phyloP scores from a whole-genome alignment of 2,329 filamentous ascomycete species.

The Phialophora chinensis region DNA sequence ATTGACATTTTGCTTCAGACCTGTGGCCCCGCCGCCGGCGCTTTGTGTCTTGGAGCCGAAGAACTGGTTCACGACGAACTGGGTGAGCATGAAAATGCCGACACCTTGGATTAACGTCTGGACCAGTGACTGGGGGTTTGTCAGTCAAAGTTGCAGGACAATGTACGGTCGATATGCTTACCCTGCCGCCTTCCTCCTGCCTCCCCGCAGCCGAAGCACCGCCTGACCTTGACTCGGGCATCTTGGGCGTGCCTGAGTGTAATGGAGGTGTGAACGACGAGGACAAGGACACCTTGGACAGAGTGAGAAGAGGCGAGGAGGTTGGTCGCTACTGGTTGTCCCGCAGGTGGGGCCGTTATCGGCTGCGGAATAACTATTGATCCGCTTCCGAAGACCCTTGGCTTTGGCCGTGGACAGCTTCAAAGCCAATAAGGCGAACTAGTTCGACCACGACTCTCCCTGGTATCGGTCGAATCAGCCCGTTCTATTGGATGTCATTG shows the following conservation, averaged over 20 bases:
- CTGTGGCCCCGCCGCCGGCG: conserved; percentile 32
- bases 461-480: neutral
- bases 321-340: neutral
- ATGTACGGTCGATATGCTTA: neutral
- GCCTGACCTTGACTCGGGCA: conserved; percentile 34
- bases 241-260: conserved; percentile 18
- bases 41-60: conserved; percentile 49
- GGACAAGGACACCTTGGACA: neutral
- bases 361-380: neutral
- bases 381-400: neutral
- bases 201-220: conserved; percentile 24
- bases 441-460: conserved; percentile 20
- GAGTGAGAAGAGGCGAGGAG: conserved; percentile 6
- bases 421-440: conserved; percentile 16
- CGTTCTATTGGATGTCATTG: conserved; percentile 7
- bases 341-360: neutral
- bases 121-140: conserved; percentile 47
- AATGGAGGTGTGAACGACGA: neutral
- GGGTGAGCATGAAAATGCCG: conserved; percentile 64
- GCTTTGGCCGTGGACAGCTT: neutral
- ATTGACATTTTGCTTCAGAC: conserved; percentile 58
- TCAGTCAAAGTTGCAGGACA: conserved; percentile 17
- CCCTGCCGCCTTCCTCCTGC: conserved; percentile 33
- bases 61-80: conserved; percentile 63
- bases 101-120: conserved; percentile 60